Evolutionary conservation across 768 basidiomycete genomes (phyloP).

Genomic region (Royoungia palumana): DNA sequence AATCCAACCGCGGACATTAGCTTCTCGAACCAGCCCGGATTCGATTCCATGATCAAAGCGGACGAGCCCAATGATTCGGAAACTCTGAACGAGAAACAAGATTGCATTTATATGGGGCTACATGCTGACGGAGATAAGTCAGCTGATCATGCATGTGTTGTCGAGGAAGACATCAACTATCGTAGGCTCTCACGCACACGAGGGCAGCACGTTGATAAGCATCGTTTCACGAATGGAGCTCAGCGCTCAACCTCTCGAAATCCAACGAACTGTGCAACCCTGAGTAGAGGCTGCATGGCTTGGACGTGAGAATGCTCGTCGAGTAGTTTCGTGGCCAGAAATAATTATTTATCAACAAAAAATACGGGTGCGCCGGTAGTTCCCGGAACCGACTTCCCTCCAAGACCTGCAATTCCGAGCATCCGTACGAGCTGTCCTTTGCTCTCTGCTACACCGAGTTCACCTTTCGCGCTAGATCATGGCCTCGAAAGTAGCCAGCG

Average conservation of each 20-base stretch:
- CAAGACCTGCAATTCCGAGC: conserved; percentile 14
- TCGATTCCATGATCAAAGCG: conserved; percentile 5
- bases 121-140: conserved; percentile 7
- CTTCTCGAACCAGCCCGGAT: conserved; percentile 3
- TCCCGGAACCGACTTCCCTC: conserved; percentile 23
- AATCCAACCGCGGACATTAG: conserved; percentile 7
- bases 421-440: conserved; percentile 13
- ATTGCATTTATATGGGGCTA: background rate
- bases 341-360: conserved; percentile 6
- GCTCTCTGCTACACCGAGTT: background rate
- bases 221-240: too few relatives aligned
- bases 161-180: background rate
- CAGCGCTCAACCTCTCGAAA: too few relatives aligned
- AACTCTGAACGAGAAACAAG: background rate
- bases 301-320: too few relatives aligned
- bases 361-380: conserved; percentile 22
- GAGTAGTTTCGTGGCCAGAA: conserved; percentile 1
- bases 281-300: too few relatives aligned
- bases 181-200: background rate
- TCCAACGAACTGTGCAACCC: too few relatives aligned
- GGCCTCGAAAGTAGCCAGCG: conserved; percentile 71
- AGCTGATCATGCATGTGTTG: conserved; percentile 2
- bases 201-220: too few relatives aligned
- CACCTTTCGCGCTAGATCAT: conserved; percentile 35
- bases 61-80: background rate